These are phyloP conservation scores for Neurospora sp. DNA, from an alignment of 495 filamentous ascomycete genomes.

Conservation along the genomic window DNA sequence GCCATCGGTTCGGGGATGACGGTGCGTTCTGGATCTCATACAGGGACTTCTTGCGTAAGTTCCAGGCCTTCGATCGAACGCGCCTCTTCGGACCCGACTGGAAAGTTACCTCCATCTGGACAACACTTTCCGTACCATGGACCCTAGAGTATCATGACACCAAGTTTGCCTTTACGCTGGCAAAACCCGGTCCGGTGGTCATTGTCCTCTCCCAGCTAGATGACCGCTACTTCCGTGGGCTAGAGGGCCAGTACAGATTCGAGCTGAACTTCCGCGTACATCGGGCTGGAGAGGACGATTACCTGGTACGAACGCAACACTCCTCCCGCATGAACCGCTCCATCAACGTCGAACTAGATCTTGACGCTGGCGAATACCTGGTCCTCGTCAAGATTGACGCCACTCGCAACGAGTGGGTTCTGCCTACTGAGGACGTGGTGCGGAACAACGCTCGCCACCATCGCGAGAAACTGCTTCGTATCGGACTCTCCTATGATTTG, in stretches of 20 bases:
- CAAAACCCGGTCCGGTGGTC: conserved; percentile 58
- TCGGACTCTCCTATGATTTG: conserved; percentile 74
- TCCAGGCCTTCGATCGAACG: conserved; percentile 73
- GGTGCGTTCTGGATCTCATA: conserved; percentile 65
- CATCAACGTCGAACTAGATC: conserved; percentile 69
- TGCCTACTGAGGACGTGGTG: conserved; percentile 60
- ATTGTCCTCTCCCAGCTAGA: conserved; percentile 80
- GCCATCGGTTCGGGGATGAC: conserved; percentile 82
- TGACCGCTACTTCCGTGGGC: conserved; percentile 71
- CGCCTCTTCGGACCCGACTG: conserved; percentile 80
- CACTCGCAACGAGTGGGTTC: conserved; percentile 36
- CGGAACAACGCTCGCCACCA: conserved; percentile 47
- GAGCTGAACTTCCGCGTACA: conserved; percentile 72
- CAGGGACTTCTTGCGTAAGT: conserved; percentile 74
- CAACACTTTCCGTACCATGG: conserved; percentile 76
- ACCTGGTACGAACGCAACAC: conserved; percentile 69
- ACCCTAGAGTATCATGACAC: conserved; percentile 75
- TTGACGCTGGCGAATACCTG: conserved; percentile 73
- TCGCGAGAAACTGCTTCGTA: conserved; percentile 74
- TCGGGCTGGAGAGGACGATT: conserved; percentile 69
- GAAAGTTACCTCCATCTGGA: conserved; percentile 79
- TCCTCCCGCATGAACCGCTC: conserved; percentile 65
- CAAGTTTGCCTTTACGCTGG: conserved; percentile 64
- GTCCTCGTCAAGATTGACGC: conserved; percentile 75
- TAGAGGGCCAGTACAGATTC: conserved; percentile 76